phyloP scores from a whole-genome alignment of 1,284 basidiomycete genomes.

The Coniophora puteana region DNA sequence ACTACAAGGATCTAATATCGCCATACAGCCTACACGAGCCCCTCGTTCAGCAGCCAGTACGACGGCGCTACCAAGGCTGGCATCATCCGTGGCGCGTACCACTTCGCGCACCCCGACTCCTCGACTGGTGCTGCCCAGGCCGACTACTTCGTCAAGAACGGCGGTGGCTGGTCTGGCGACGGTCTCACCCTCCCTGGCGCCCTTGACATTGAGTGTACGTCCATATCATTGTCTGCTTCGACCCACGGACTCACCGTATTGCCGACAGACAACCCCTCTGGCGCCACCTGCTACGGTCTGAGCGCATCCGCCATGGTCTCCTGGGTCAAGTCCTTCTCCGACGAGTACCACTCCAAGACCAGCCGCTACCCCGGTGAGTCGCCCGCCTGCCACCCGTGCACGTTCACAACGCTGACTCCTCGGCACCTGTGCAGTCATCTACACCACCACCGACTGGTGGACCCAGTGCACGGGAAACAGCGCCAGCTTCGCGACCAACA shows the following conservation, averaged over 20 bases:
- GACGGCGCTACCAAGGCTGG: conserved; percentile 51
- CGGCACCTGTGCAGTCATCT: conserved; percentile 49
- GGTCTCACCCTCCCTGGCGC: conserved; percentile 57
- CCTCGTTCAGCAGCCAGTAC: conserved; percentile 49
- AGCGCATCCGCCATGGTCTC: conserved; percentile 46
- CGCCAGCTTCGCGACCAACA: conserved; percentile 39
- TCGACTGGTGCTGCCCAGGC: conserved; percentile 59
- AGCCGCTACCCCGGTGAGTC: conserved; percentile 28
- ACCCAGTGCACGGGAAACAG: conserved; percentile 55
- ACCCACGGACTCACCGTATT: neutral
- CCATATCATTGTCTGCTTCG: neutral
- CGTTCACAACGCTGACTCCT: too few relatives aligned
- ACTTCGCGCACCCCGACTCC: conserved; percentile 53
- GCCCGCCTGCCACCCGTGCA: conserved; percentile 26
- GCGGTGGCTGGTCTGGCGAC: conserved; percentile 54
- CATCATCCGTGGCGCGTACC: conserved; percentile 57
- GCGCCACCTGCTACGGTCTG: conserved; percentile 52
- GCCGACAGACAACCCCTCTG: conserved; percentile 39
- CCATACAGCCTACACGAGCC: conserved; percentile 31
- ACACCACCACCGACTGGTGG: conserved; percentile 63
- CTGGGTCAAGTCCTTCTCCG: conserved; percentile 56
- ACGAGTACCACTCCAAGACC: conserved; percentile 48
- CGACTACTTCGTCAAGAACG: conserved; percentile 54
- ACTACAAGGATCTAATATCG: neutral
- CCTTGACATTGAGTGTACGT: conserved; percentile 53